These are phyloP conservation scores for Mycosphaerelloides madeirae DNA, from an alignment of 2,329 filamentous ascomycete species.

Conservation along the genomic window DNA sequence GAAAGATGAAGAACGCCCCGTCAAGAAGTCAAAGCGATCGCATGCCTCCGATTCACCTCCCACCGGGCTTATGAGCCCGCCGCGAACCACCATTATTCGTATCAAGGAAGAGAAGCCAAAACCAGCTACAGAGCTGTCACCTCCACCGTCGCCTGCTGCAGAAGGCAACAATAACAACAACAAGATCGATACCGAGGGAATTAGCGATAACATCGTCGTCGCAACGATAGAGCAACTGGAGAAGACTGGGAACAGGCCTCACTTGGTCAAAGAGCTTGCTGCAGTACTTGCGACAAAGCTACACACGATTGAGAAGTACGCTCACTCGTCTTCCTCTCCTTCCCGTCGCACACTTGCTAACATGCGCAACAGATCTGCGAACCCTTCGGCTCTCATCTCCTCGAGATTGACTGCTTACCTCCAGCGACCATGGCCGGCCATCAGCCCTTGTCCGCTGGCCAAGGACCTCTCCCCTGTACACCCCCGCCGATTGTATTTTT, in stretches of 20 bases:
- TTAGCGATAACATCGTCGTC: constrained; percentile 94
- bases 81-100: constrained; percentile 40
- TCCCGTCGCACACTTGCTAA: constrained; percentile 26
- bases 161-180: constrained; percentile 31
- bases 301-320: constrained; percentile 86
- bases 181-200: constrained; percentile 73
- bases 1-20: constrained; percentile 49
- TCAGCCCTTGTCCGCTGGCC: constrained; percentile 77
- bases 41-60: constrained; percentile 50
- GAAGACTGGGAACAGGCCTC: constrained; percentile 84
- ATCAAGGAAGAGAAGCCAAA: constrained; percentile 47
- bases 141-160: constrained; percentile 67
- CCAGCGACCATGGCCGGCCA: constrained; percentile 74
- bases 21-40: constrained; percentile 68
- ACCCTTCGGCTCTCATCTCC: constrained; percentile 90
- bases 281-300: constrained; percentile 70
- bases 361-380: constrained; percentile 68
- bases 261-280: constrained; percentile 90
- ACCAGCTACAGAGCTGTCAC: constrained; percentile 63
- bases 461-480: constrained; percentile 92
- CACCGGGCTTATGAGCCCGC: constrained; percentile 40
- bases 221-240: constrained; percentile 84
- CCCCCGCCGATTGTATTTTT: constrained; percentile 93
- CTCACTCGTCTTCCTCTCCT: constrained; percentile 24
- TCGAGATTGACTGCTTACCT: constrained; percentile 85